Percentiles rank a stretch among this genome's conserved stretches.
Conservation (phyloP, 345 rosid genomes). For the Pistacia atlantica region DNA sequence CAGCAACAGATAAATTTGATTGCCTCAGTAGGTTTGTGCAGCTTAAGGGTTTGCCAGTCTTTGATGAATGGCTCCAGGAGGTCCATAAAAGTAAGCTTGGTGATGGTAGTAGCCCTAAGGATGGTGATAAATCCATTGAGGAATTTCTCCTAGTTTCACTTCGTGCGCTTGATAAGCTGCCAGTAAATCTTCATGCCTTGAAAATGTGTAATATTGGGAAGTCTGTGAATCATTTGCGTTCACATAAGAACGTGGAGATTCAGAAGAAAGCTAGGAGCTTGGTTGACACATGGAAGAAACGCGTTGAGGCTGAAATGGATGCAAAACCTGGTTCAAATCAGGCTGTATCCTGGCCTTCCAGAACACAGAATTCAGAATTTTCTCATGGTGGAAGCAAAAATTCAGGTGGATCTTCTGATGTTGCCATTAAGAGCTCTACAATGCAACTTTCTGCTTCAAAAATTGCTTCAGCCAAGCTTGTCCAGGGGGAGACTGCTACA, state of each 20-base stretch:
- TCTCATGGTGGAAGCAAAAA: constrained; percentile 58
- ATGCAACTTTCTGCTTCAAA: constrained; percentile 62
- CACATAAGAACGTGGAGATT: constrained; percentile 76
- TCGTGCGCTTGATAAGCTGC: constrained; percentile 88
- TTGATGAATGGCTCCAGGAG: constrained; percentile 99
- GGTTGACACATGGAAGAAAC: constrained; percentile 96
- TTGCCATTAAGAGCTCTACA: constrained; percentile 56
- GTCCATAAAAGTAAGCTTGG: constrained; percentile 84
- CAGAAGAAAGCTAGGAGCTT: constrained; percentile 89
- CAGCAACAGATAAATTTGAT: constrained; percentile 77
- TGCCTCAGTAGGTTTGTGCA: constrained; percentile 81
- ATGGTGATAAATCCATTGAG: constrained; percentile 63
- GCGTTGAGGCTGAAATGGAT: constrained; percentile 97
- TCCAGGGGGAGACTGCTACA: constrained; percentile 47
- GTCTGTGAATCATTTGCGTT: constrained; percentile 83
- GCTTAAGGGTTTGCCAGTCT: constrained; percentile 76
- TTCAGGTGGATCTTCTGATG: constrained; percentile 58
- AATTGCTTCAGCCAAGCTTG: constrained; percentile 52
- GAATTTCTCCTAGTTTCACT: constrained; percentile 75
- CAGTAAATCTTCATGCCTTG: constrained; percentile 87
- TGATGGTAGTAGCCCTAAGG: constrained; percentile 65
- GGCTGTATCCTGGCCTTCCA: constrained; percentile 63
- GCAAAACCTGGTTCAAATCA: constrained; percentile 67
- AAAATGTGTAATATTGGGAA: constrained; percentile 89
- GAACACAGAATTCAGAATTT: constrained; percentile 59